Evolutionary conservation across 1,284 basidiomycete species (phyloP).

Genomic region (Naganishia cerealis): DNA sequence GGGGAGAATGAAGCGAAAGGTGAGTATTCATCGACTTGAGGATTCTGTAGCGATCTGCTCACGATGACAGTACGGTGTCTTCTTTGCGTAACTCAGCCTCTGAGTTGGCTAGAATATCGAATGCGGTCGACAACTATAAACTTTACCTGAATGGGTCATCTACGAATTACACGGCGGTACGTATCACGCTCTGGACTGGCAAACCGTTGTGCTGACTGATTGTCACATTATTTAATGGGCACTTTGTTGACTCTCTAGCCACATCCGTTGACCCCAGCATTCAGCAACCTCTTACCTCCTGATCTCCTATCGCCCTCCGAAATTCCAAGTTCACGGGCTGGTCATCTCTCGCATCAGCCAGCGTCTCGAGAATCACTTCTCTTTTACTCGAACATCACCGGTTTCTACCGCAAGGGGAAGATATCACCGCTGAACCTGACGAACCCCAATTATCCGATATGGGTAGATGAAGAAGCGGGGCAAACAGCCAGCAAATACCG

Average conservation of each 20-base stretch:
- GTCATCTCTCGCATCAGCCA: not conserved
- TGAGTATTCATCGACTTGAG: not conserved
- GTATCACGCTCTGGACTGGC: not conserved
- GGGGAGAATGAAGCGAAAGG: slow-evolving; percentile 20
- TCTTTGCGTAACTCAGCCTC: not conserved
- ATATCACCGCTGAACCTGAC: slow-evolving; percentile 43
- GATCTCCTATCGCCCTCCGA: slow-evolving; percentile 38
- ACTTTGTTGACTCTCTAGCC: slow-evolving; percentile 37
- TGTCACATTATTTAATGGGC: not conserved
- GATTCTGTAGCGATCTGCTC: not conserved
- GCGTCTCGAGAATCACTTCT: slow-evolving; percentile 32
- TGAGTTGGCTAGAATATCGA: slow-evolving; percentile 22
- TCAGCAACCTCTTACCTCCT: slow-evolving; percentile 41
- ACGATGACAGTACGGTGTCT: not conserved
- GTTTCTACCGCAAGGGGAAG: slow-evolving; percentile 48
- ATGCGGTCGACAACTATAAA: slow-evolving; percentile 24
- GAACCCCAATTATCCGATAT: slow-evolving; percentile 15
- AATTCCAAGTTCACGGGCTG: slow-evolving; percentile 3
- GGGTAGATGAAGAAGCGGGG: not conserved
- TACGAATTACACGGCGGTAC: slow-evolving; percentile 31
- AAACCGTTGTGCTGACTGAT: not conserved
- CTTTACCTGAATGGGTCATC: slow-evolving; percentile 31
- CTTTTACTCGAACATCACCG: slow-evolving; percentile 50
- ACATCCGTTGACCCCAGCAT: slow-evolving; percentile 36
- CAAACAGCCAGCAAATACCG: not conserved